These are phyloP conservation scores for Mycena filopes DNA, from an alignment of 768 basidiomycete genomes.

Conservation along the genomic window DNA sequence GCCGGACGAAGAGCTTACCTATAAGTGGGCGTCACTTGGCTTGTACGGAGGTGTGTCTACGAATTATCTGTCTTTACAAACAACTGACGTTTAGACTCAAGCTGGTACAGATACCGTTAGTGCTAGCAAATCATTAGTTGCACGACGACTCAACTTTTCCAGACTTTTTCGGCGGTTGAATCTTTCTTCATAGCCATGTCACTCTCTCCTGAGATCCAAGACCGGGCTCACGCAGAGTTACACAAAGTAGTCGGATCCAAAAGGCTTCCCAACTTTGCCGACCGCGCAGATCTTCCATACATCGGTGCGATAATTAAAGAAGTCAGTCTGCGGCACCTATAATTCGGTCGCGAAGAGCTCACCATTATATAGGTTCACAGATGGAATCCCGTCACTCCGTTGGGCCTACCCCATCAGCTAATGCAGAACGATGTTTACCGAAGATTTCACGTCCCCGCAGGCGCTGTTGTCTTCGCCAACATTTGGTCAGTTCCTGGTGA, in stretches of 20 bases:
- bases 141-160: not conserved
- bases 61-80: not conserved
- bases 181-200: slow-evolving; percentile 36
- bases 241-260: slow-evolving; percentile 38
- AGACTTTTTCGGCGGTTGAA: slow-evolving; percentile 35
- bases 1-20: not conserved
- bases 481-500: not conserved
- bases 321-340: not conserved
- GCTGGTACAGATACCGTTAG: slow-evolving; percentile 3
- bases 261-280: slow-evolving; percentile 41
- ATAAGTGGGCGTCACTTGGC: slow-evolving; percentile 2
- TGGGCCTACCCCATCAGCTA: slow-evolving; percentile 27
- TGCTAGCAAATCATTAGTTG: too few species aligned
- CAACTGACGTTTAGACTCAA: not conserved
- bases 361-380: slow-evolving; percentile 7
- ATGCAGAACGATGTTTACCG: slow-evolving; percentile 30
- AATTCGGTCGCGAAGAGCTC: too few species aligned
- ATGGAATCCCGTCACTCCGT: slow-evolving; percentile 33
- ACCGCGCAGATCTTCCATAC: slow-evolving; percentile 37
- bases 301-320: slow-evolving; percentile 34
- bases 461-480: slow-evolving; percentile 11
- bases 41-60: not conserved
- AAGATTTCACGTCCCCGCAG: slow-evolving; percentile 31
- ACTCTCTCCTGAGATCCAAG: slow-evolving; percentile 32
- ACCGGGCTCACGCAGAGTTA: slow-evolving; percentile 42